Percentiles rank a stretch among this genome's conserved stretches.
Conservation (phyloP, 139 green algal species). For the Picochlorum costavermella region DNA sequence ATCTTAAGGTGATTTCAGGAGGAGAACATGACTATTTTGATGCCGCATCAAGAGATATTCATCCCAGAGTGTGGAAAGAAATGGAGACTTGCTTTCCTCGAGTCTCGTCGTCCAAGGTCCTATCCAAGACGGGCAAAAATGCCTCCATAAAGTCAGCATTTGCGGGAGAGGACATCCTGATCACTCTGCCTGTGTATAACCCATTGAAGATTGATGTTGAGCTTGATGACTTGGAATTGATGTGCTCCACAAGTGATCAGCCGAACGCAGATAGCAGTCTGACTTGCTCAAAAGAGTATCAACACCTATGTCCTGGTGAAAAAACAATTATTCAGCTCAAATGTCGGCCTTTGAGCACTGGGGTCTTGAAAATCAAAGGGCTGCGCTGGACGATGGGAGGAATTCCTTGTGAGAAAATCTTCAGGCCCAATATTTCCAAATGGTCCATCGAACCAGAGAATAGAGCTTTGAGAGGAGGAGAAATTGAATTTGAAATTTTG, state of each 20-base stretch:
- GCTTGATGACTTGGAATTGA: constrained; percentile 48
- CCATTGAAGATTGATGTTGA: constrained; percentile 59
- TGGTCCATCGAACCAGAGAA: background rate
- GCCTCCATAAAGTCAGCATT: constrained; percentile 29
- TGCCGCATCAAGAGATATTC: constrained; percentile 25
- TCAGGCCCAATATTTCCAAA: background rate
- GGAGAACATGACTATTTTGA: constrained; percentile 52
- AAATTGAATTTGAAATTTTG: constrained; percentile 45
- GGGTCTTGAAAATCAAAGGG: constrained; percentile 50
- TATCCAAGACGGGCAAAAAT: background rate
- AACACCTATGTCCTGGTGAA: constrained; percentile 20
- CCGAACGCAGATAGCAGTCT: no score
- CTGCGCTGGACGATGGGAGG: constrained; percentile 57
- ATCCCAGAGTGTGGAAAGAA: constrained; percentile 28
- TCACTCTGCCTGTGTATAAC: constrained; percentile 70
- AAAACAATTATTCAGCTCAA: constrained; percentile 42
- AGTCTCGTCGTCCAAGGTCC: background rate
- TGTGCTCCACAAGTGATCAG: constrained; percentile 32
- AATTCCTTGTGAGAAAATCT: constrained; percentile 23
- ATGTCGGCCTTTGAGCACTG: constrained; percentile 30
- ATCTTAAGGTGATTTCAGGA: constrained; percentile 48
- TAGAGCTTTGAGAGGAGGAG: background rate
- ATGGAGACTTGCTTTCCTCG: constrained; percentile 39
- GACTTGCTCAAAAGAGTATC: no score
- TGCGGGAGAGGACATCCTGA: constrained; percentile 57